Base-by-base conservation (phyloP, 129 eudicot species). In the Gnaphalium uliginosum region DNA sequence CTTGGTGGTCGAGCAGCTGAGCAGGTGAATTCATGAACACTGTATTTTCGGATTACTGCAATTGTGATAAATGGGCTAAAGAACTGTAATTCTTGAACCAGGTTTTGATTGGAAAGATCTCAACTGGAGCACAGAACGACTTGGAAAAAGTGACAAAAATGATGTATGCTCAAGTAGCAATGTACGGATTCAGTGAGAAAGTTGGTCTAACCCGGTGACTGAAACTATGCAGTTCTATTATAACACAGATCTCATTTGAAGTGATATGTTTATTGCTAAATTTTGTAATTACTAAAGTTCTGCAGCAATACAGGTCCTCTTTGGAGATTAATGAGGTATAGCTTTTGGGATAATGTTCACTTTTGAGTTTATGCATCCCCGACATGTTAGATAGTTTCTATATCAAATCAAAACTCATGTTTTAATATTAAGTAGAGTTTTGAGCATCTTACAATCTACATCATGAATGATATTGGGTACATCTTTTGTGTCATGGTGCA, bases 1-100 rank as follows among this genome's bases (percentile, higher is more conserved):
- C 91, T 92, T 69, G 98, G 98, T n/a, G 96, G 98, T 58, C 85
- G 96, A 66, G 96, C 98, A 10, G 91, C 97, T 29, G 97, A 92
- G 70, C 93, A 92, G 97, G 97, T 92, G 56, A 83, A 30, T 57
- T 53, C 17, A 39, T 53, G 41, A 26, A 24, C 43, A 57, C 72
- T 65, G 0, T 25, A n/a, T 21, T 48, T 75, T 50, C 7, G 41
- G 5, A 35, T 6, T 6, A 35, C 41, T 35, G 29, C 23, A 22
- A 2, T 33, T 21, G 46, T 58, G 26, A 32, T 23, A 58, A 59
- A 35, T 17, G 43, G 26, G 64, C 68, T 41, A 61, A 68, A 39
- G 21, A 23, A 61, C n/a, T 26, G 21, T 24, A 53, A 21, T 73
- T 37, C 19, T 61, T 57, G 37, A 39, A 22, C 8, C 71, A 92